These are phyloP conservation scores for Alternaria arborescens DNA, from an alignment of 2,329 filamentous ascomycete genomes.

Conservation along the genomic window DNA sequence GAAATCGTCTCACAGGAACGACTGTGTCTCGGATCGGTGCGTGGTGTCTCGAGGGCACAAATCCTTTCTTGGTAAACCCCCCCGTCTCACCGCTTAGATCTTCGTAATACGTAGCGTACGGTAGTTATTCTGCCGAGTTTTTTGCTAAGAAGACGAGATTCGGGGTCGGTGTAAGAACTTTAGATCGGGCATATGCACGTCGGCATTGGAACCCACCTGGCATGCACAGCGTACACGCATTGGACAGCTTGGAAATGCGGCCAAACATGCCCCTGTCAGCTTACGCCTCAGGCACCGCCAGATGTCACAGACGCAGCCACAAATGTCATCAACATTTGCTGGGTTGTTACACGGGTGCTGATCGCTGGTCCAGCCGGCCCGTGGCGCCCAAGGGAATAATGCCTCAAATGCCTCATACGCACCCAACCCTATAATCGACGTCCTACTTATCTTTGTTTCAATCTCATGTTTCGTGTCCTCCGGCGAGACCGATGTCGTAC, in stretches of 20 bases:
- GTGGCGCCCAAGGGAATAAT: slow-evolving; percentile 1
- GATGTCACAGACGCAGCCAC: slow-evolving; percentile 4
- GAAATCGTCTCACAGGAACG: neutral
- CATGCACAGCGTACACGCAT: neutral
- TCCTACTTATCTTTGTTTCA: neutral
- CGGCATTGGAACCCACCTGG: neutral
- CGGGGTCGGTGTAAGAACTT: slow-evolving; percentile 2
- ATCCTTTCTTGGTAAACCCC: neutral
- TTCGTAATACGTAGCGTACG: neutral
- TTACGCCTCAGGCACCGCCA: slow-evolving; percentile 14
- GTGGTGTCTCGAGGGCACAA: neutral
- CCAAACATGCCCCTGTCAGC: slow-evolving; percentile 13
- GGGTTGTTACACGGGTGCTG: neutral
- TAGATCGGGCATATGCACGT: slow-evolving; percentile 4
- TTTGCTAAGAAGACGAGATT: neutral
- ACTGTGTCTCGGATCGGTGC: neutral
- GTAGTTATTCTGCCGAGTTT: neutral
- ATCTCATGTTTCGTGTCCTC: no score
- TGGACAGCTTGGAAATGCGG: neutral
- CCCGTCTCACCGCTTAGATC: neutral
- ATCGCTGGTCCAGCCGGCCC: neutral
- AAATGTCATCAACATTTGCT: neutral
- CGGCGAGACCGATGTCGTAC: no score
- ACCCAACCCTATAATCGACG: neutral
- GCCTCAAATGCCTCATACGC: neutral